Evolutionary conservation across 2,329 filamentous ascomycete genomes (phyloP).

Genomic region (Cladosporium sphaerospermum): DNA sequence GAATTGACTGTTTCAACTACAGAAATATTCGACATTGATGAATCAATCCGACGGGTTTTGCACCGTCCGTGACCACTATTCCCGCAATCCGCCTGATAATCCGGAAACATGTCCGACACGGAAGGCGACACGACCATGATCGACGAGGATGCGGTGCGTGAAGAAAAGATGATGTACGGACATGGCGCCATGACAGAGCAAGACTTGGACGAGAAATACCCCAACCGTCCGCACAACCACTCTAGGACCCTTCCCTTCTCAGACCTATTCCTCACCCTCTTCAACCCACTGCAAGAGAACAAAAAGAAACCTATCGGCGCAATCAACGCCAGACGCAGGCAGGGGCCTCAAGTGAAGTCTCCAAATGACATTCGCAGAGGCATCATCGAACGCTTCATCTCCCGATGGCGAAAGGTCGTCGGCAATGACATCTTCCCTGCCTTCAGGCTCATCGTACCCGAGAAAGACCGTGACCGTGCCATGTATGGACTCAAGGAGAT

Average conservation of each 20-base stretch:
- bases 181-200: conserved; percentile 38
- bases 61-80: too few species aligned
- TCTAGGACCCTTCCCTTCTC: conserved; percentile 76
- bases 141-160: conserved; percentile 38
- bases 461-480: conserved; percentile 84
- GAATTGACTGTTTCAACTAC: too few species aligned
- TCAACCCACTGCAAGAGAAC: conserved; percentile 73
- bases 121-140: conserved; percentile 22
- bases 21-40: too few species aligned
- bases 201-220: conserved; percentile 57
- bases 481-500: conserved; percentile 95
- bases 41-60: too few species aligned
- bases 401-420: conserved; percentile 78
- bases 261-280: conserved; percentile 68
- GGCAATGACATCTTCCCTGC: conserved; percentile 91
- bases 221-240: conserved; percentile 74
- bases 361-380: conserved; percentile 72
- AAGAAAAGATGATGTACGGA: conserved; percentile 46
- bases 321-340: conserved; percentile 51
- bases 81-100: too few species aligned
- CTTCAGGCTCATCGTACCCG: conserved; percentile 81
- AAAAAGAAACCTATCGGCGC: conserved; percentile 65
- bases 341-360: conserved; percentile 22
- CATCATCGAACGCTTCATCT: conserved; percentile 82
- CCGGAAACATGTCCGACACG: conserved; percentile 8